Evolutionary conservation across 176 grass and related monocot species (phyloP).

Genomic region (Areca catechu): DNA sequence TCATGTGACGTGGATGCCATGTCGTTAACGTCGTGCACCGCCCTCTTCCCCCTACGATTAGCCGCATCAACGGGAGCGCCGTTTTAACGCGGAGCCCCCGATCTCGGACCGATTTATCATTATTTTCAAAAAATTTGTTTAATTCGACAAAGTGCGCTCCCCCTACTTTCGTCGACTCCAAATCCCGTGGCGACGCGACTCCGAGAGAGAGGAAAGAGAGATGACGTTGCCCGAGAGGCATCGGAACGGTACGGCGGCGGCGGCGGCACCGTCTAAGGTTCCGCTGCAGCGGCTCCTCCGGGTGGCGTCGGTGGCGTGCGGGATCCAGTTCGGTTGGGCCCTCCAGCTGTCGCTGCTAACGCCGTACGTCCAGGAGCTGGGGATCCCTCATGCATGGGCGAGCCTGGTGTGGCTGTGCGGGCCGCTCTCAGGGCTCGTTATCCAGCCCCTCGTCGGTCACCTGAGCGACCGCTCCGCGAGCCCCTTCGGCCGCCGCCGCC

Average conservation of each 20-base stretch:
- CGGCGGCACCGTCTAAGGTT: background rate
- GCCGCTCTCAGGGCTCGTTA: conserved; percentile 61
- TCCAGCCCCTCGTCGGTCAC: conserved; percentile 72
- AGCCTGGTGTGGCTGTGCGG: conserved; percentile 86
- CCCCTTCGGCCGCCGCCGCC: conserved; percentile 46
- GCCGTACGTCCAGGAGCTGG: conserved; percentile 43
- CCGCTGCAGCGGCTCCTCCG: background rate
- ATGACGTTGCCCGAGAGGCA: background rate
- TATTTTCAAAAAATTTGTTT: too few relatives aligned
- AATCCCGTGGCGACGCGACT: too few relatives aligned
- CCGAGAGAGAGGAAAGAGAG: background rate
- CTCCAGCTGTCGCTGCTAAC: conserved; percentile 1
- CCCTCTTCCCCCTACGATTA: too few relatives aligned
- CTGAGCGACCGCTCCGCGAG: conserved; percentile 48
- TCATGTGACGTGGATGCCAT: too few relatives aligned
- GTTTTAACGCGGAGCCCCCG: too few relatives aligned
- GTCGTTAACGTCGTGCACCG: too few relatives aligned
- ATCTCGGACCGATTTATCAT: too few relatives aligned
- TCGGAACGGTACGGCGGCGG: background rate
- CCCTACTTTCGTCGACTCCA: too few relatives aligned
- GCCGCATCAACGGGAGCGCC: too few relatives aligned
- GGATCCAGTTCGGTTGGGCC: background rate
- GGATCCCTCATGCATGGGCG: conserved; percentile 66
- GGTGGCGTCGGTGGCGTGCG: conserved; percentile 1
- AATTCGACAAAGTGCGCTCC: too few relatives aligned